Evolutionary conservation across 345 rosid genomes (phyloP).

Genomic region (Salix purpurea): DNA sequence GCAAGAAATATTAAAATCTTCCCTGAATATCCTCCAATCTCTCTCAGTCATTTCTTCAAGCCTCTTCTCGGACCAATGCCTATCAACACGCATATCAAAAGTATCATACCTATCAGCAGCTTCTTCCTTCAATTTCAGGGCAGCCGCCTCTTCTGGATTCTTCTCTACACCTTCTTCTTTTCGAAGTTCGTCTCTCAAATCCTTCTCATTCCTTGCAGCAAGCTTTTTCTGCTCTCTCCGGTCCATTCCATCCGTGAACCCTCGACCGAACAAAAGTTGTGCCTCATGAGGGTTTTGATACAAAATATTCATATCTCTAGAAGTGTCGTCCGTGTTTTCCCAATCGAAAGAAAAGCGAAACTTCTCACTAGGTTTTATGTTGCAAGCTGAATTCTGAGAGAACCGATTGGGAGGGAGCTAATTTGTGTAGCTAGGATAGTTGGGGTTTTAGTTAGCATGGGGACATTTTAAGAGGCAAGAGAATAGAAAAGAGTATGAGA

Average conservation of each 20-base stretch:
- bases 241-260: constrained; percentile 95
- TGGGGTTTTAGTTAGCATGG: no score
- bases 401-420: no score
- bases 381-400: no score
- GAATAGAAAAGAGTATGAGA: no score
- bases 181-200: constrained; percentile 76
- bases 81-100: constrained; percentile 88
- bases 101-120: constrained; percentile 87
- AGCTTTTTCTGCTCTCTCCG: constrained; percentile 94
- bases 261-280: constrained; percentile 80
- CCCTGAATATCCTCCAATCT: constrained; percentile 94
- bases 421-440: no score
- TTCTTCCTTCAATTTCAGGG: constrained; percentile 62
- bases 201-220: constrained; percentile 91
- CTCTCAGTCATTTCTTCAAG: constrained; percentile 92
- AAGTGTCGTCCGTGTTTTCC: constrained; percentile 92
- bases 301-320: constrained; percentile 74
- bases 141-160: constrained; percentile 86
- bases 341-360: constrained; percentile 93
- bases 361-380: constrained; percentile 79
- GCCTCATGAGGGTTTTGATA: constrained; percentile 97
- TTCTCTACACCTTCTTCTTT: constrained; percentile 74
- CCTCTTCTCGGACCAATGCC: constrained; percentile 90
- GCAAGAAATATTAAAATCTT: constrained; percentile 83
- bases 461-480: no score